Evolutionary conservation across 2,329 filamentous ascomycete species (phyloP).

Genomic region (Oidium heveae): DNA sequence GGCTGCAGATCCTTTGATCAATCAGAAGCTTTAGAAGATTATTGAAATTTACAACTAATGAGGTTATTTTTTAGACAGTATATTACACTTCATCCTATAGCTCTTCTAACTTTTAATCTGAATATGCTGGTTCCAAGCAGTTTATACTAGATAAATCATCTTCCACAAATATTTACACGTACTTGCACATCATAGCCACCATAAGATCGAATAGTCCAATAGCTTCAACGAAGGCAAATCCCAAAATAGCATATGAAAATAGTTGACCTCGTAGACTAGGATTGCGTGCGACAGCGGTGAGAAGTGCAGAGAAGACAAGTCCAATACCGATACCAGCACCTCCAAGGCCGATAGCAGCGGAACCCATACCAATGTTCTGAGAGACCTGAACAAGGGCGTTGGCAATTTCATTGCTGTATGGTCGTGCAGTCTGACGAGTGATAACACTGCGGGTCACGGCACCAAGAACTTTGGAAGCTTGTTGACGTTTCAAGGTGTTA

Average conservation of each 20-base stretch:
- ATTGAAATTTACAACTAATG: too few relatives aligned
- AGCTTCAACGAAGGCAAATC: constrained; percentile 87
- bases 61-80: background rate
- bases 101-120: background rate
- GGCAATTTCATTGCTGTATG: constrained; percentile 74
- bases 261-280: constrained; percentile 83
- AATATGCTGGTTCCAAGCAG: background rate
- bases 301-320: constrained; percentile 75
- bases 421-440: constrained; percentile 38
- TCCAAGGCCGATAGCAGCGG: constrained; percentile 75
- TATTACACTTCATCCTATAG: background rate
- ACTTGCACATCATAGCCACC: constrained; percentile 87
- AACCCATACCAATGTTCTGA: constrained; percentile 75
- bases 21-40: too few relatives aligned
- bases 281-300: constrained; percentile 82
- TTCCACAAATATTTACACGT: constrained; percentile 22
- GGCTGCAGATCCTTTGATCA: too few relatives aligned
- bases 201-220: constrained; percentile 75
- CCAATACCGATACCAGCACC: constrained; percentile 89
- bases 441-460: constrained; percentile 19
- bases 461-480: constrained; percentile 39
- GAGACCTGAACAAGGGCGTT: constrained; percentile 73
- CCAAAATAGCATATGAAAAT: constrained; percentile 87
- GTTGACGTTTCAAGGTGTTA: constrained; percentile 38
- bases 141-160: background rate